Evolutionary conservation across 768 basidiomycete genomes (phyloP), one percentile per base, ranked within the genome.

Genomic region (Podaxis pistillaris): DNA sequence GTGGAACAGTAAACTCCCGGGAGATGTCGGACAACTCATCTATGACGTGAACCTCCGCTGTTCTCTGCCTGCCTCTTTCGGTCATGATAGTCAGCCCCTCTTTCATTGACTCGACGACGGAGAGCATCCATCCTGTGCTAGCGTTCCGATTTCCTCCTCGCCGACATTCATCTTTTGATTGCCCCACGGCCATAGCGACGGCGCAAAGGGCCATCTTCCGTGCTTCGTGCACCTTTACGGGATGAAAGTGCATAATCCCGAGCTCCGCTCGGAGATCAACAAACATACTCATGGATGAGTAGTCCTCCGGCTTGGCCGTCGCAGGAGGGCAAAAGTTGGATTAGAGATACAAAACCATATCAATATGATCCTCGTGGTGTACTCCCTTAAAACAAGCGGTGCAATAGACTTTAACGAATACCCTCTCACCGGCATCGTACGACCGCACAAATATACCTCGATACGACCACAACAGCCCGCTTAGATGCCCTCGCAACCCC

Each of bases 11-110:
- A 24, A 22, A 53, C 15, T 41, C 19, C 37, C 59, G 59, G 59
- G 24, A 33, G 37, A 60, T 60, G 28, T 60, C 59, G 59, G 59
- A 30, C 22, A 15, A 24, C 19, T 38, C 57, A 55, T 28, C 54
- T 38, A 56, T 56, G 54, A 56, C 54, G 54, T 40, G 37, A 56
- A 40, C 24, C 53, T 52, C 51, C 51, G 26, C 50, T 26, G 1
- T n/a, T 52, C 24, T 26, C 30, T 26, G 17, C 51, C 30, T 52
- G 22, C 51, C 51, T 52, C 51, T 54, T 54, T 33, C 37, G 33
- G 52, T n/a, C 9, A 33, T n/a, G 13, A 8, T 2, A 33, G 6
- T 13, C 15, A 12, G 49, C 8, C 33, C 33, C 33, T 33, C 33
- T 33, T 33, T 33, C 8, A 13, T 30, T 33, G 51, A 52, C 13